phyloP scores from a whole-genome alignment of 768 basidiomycete genomes.

The Suillus cothurnatus region DNA sequence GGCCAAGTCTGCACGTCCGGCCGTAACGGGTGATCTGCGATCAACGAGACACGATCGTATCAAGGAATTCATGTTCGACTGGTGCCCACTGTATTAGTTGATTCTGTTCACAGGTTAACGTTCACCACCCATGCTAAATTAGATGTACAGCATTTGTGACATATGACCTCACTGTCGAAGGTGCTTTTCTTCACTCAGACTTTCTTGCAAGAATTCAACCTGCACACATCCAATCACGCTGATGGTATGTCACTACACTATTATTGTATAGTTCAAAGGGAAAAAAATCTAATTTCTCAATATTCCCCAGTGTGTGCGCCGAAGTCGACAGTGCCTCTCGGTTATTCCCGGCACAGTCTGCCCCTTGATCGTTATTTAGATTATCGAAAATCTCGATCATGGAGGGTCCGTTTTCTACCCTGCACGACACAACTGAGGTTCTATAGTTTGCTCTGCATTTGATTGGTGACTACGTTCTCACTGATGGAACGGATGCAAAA shows the following conservation, averaged over 20 bases:
- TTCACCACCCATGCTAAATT: no score
- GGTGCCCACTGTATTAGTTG: background rate
- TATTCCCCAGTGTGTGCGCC: background rate
- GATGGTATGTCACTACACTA: no score
- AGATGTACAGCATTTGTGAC: no score
- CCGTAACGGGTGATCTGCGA: slow-evolving; percentile 51
- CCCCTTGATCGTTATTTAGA: background rate
- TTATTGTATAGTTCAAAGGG: background rate
- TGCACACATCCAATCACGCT: no score
- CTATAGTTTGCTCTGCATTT: background rate
- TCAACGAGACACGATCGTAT: slow-evolving; percentile 56
- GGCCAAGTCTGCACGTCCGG: slow-evolving; percentile 67
- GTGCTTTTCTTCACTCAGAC: no score
- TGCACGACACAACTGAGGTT: background rate
- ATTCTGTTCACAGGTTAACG: background rate
- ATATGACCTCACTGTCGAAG: no score
- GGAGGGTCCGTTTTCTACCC: background rate
- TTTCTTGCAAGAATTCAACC: background rate
- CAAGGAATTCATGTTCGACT: background rate
- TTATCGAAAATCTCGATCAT: background rate
- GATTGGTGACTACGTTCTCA: background rate
- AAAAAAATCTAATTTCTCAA: background rate
- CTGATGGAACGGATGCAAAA: background rate
- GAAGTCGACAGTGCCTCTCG: background rate
- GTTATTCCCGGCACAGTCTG: background rate